Evolutionary conservation across 495 filamentous ascomycete genomes (phyloP).

Genomic region (Melanomma pulvis-pyrius): DNA sequence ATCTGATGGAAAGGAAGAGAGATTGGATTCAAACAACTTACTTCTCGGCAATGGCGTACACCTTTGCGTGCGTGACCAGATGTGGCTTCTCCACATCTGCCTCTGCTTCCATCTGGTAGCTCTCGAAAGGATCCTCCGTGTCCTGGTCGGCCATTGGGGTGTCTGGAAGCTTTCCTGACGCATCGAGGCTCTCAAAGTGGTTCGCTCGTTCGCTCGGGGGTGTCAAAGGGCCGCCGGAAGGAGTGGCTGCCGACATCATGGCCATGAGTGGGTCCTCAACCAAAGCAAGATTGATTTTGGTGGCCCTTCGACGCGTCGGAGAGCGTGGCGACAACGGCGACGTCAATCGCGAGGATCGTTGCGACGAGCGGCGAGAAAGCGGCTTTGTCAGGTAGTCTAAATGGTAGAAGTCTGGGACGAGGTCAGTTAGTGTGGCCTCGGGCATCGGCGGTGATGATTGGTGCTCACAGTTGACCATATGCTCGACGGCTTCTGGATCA

Average conservation of each 20-base stretch:
- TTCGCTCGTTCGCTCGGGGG: conserved; percentile 25
- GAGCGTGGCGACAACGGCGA: conserved; percentile 37
- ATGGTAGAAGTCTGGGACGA: conserved; percentile 47
- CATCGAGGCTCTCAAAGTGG: conserved; percentile 17
- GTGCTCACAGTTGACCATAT: conserved; percentile 49
- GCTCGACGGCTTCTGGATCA: conserved; percentile 48
- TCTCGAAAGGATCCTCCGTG: conserved; percentile 35
- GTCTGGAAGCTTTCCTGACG: conserved; percentile 29
- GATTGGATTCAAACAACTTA: conserved; percentile 19
- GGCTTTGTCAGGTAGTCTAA: conserved; percentile 46
- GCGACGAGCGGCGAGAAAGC: conserved; percentile 30
- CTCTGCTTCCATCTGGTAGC: conserved; percentile 12
- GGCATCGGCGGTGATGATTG: neutral
- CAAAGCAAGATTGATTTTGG: conserved; percentile 41
- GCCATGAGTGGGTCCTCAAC: conserved; percentile 47
- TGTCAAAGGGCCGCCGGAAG: conserved; percentile 19
- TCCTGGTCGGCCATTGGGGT: conserved; percentile 37
- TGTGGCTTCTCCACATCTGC: conserved; percentile 31
- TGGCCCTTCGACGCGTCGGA: conserved; percentile 24
- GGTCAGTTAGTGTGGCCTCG: conserved; percentile 8
- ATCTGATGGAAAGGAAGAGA: neutral
- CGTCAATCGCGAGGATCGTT: conserved; percentile 23
- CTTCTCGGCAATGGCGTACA: conserved; percentile 51
- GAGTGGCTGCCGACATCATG: conserved; percentile 33
- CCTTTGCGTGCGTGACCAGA: conserved; percentile 44